Conservation (phyloP, 495 filamentous ascomycete species). For the Penicillium antarcticum region DNA sequence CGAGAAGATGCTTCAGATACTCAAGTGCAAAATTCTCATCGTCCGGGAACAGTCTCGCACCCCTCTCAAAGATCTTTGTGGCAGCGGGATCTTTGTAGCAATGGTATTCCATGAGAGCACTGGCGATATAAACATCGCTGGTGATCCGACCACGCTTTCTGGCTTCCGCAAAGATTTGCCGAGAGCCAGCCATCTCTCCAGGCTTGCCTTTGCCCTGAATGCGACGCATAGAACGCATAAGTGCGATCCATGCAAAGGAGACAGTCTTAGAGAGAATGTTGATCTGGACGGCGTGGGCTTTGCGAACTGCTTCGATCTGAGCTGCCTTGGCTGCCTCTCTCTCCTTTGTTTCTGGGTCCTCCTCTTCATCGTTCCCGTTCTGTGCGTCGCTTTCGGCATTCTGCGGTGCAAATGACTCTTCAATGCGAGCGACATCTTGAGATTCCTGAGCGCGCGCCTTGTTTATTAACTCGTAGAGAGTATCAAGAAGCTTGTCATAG, state of each 20-base stretch:
- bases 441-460: conserved; percentile 70
- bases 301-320: conserved; percentile 68
- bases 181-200: conserved; percentile 67
- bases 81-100: conserved; percentile 92
- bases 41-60: conserved; percentile 85
- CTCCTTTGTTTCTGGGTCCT: conserved; percentile 54
- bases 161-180: conserved; percentile 84
- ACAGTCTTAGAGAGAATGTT: conserved; percentile 71
- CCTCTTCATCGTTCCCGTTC: conserved; percentile 60
- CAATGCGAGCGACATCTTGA: conserved; percentile 65
- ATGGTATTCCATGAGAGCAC: conserved; percentile 87
- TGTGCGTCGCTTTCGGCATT: conserved; percentile 42
- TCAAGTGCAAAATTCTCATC: conserved; percentile 90
- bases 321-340: conserved; percentile 54
- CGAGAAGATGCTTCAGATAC: conserved; percentile 90
- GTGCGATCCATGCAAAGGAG: conserved; percentile 88
- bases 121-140: conserved; percentile 90
- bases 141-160: conserved; percentile 80
- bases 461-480: conserved; percentile 75
- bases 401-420: conserved; percentile 50
- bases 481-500: conserved; percentile 78
- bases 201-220: conserved; percentile 88
- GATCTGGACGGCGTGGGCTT: conserved; percentile 67
- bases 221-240: conserved; percentile 90
- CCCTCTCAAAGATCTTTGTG: conserved; percentile 91